A percentile compares a stretch with the other conserved stretches of the same genome.
Conservation (phyloP, 2,329 filamentous ascomycete species). For the Neonectria ditissima region DNA sequence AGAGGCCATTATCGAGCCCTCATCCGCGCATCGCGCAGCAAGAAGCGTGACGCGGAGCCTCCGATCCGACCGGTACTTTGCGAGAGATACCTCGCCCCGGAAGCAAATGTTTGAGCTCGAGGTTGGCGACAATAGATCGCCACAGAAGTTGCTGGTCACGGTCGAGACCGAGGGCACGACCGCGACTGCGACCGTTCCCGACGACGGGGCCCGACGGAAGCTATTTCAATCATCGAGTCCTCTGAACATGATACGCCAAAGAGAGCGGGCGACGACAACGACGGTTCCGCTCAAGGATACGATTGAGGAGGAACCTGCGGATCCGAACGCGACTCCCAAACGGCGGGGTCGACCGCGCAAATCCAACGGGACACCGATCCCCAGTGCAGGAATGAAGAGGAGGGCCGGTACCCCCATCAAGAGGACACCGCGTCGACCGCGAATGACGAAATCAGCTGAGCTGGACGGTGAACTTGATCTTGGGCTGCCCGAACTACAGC, state of each 20-base stretch:
- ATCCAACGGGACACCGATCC: constrained; percentile 65
- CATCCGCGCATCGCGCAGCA: constrained; percentile 57
- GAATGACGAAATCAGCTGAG: constrained; percentile 45
- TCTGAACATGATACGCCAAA: constrained; percentile 51
- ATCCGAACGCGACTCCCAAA: constrained; percentile 53
- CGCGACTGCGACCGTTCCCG: constrained; percentile 50
- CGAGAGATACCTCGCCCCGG: constrained; percentile 59
- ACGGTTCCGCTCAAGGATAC: constrained; percentile 63
- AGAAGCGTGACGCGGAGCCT: constrained; percentile 61
- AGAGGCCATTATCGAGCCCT: constrained; percentile 50
- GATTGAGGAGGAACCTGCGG: constrained; percentile 48
- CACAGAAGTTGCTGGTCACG: constrained; percentile 66
- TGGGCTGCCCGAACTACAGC: constrained; percentile 13
- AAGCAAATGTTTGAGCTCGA: constrained; percentile 70
- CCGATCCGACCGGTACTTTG: constrained; percentile 53
- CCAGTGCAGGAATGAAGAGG: constrained; percentile 57
- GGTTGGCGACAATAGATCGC: constrained; percentile 62
- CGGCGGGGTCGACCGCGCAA: constrained; percentile 61
- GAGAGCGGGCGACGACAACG: constrained; percentile 59
- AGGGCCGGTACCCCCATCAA: constrained; percentile 59
- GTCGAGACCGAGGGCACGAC: constrained; percentile 62
- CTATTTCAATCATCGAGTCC: constrained; percentile 60
- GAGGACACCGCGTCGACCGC: constrained; percentile 51
- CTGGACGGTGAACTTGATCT: constrained; percentile 29
- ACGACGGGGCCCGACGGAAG: constrained; percentile 52